These are phyloP conservation scores for Aspergillus tamarii DNA, from an alignment of 2,329 filamentous ascomycete genomes.

Conservation along the genomic window DNA sequence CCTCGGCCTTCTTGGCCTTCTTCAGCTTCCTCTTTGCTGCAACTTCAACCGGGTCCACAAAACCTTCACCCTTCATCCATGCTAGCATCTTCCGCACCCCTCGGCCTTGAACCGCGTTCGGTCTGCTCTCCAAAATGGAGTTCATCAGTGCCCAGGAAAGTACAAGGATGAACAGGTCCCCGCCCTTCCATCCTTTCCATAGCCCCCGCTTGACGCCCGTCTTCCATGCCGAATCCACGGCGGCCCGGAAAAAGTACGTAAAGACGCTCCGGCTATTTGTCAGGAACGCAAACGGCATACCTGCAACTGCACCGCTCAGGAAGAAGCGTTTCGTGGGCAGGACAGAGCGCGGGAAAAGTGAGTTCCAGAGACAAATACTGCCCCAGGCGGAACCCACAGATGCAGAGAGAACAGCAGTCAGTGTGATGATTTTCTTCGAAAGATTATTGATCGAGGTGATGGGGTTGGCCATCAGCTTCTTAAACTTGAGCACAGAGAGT, in stretches of 20 bases:
- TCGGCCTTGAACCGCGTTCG: constrained; percentile 67
- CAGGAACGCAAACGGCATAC: constrained; percentile 77
- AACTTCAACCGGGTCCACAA: constrained; percentile 65
- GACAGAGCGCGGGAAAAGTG: constrained; percentile 71
- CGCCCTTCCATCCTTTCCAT: constrained; percentile 81
- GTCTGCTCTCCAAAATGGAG: constrained; percentile 73
- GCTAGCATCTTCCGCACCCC: constrained; percentile 72
- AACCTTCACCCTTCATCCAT: constrained; percentile 75
- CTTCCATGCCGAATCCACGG: constrained; percentile 85
- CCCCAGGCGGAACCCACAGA: constrained; percentile 88
- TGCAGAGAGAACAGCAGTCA: constrained; percentile 77
- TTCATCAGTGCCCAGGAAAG: constrained; percentile 77
- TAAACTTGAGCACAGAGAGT: constrained; percentile 70
- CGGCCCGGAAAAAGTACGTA: constrained; percentile 76
- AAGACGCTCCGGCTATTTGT: constrained; percentile 63
- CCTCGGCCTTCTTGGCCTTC: constrained; percentile 24
- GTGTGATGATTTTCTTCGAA: constrained; percentile 69
- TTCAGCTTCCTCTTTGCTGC: constrained; percentile 43
- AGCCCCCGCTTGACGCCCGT: constrained; percentile 87
- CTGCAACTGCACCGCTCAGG: constrained; percentile 81
- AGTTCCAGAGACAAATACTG: constrained; percentile 85
- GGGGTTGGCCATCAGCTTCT: constrained; percentile 69
- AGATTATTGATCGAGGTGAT: constrained; percentile 68
- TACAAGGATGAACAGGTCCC: constrained; percentile 84
- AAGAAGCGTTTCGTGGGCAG: constrained; percentile 87